Evolutionary conservation across 306 rosid genomes (phyloP), one percentile per base, ranked within the genome.

Genomic region (Trifolium subterraneum): DNA sequence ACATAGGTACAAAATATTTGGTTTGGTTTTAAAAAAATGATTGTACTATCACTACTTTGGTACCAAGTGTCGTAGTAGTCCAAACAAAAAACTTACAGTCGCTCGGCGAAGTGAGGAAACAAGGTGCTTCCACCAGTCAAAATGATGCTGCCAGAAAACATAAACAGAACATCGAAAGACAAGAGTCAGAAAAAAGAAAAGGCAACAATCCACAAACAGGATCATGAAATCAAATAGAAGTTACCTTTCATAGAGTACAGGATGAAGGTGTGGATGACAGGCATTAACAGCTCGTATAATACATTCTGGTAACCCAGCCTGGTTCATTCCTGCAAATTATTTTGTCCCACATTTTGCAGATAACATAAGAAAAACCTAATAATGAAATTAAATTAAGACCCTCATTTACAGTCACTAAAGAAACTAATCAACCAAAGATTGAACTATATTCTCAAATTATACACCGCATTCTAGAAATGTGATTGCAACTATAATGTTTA

Each of bases 261-360:
- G 98, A 68, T 88, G 98, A 52, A 91, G 98, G 52, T 81, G 89
- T 42, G 92, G 92, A 71, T 88, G 97, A 71, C 96, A 94, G 22
- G 93, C 88, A 78, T 80, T 88, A 68, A 94, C 87, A 73, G 98
- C 94, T 79, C 90, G 82, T 68, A 94, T 91, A 36, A 94, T 88
- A 78, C 98, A 94, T 58, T 94, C 98, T 0, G 95, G 95, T 74
- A 94, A 82, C 69, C 97, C 98, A 13, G 98, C 97, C 84, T 94
- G 89, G 82, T 91, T 91, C 98, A 94, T 91, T 75, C 97, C 98
- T 94, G 86, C 79, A 73, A 73, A 77, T 35, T 41, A 66, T 60
- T 60, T 38, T 74, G 52, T 52, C 76, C n/a, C 75, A 80, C 31
- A 65, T 22, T 75, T 70, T 44, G 56, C 68, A 70, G 22, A 51